Percentiles rank a stretch among this genome's conserved stretches.
These are phyloP conservation scores for Spinacia oleracea DNA, from an alignment of 179 eudicot genomes.

Conservation along the genomic window DNA sequence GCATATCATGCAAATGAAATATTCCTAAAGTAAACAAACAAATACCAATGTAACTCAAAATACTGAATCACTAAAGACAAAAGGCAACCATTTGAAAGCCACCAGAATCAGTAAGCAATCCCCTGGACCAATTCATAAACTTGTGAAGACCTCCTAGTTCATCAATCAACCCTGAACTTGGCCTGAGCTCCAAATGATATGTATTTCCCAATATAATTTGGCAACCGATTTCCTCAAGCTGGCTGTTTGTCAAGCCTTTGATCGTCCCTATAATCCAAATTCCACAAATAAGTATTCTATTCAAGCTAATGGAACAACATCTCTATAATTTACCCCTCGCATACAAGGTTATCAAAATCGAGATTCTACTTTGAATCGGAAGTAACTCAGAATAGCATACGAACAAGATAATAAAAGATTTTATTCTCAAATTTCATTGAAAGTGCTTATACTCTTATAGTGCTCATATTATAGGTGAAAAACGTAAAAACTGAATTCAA, in stretches of 20 bases:
- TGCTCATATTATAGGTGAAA: too few relatives aligned
- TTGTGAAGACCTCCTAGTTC: constrained; percentile 90
- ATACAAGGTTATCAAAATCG: too few relatives aligned
- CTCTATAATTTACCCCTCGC: background rate
- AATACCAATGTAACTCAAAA: background rate
- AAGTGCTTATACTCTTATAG: too few relatives aligned
- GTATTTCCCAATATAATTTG: constrained; percentile 93
- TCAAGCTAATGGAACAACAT: background rate
- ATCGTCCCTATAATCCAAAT: constrained; percentile 60
- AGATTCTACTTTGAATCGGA: too few relatives aligned
- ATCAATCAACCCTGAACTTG: constrained; percentile 80
- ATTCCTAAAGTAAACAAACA: background rate
- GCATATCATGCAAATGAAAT: background rate
- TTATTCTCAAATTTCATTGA: too few relatives aligned
- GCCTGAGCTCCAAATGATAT: constrained; percentile 88
- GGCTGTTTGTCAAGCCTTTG: constrained; percentile 76
- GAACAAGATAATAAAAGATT: too few relatives aligned
- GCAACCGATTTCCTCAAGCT: constrained; percentile 92
- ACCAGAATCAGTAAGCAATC: constrained; percentile 88
- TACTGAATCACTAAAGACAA: constrained; percentile 6
- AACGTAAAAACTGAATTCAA: too few relatives aligned
- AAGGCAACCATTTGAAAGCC: constrained; percentile 89
- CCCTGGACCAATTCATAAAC: constrained; percentile 95
- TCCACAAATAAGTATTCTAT: background rate
- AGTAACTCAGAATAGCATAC: too few relatives aligned